Conservation (phyloP, 2,329 filamentous ascomycete genomes). For the Fusarium cicatricum region DNA sequence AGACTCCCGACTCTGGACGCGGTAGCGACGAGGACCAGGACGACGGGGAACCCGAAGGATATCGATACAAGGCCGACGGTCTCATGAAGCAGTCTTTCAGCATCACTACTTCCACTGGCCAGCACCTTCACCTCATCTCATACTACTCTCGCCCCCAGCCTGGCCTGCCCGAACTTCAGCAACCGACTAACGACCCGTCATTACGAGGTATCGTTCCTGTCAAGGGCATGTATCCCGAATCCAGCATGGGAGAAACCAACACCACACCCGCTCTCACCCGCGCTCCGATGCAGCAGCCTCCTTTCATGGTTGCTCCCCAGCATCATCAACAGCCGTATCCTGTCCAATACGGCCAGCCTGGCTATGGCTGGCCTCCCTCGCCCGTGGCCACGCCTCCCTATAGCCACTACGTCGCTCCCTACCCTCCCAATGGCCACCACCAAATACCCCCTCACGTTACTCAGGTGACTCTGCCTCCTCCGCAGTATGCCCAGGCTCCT, state of each 20-base stretch:
- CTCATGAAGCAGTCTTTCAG: slow-evolving; percentile 99
- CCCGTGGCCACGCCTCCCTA: slow-evolving; percentile 64
- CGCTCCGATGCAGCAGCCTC: slow-evolving; percentile 67
- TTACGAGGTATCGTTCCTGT: slow-evolving; percentile 84
- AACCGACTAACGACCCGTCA: slow-evolving; percentile 81
- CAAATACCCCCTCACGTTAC: slow-evolving; percentile 41
- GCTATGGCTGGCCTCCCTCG: slow-evolving; percentile 64
- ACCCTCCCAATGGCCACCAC: slow-evolving; percentile 44
- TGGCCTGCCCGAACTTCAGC: slow-evolving; percentile 74
- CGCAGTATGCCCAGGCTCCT: slow-evolving; percentile 42
- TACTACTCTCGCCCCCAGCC: slow-evolving; percentile 89
- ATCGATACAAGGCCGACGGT: slow-evolving; percentile 94
- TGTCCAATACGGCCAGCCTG: slow-evolving; percentile 53
- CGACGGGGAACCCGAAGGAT: slow-evolving; percentile 86
- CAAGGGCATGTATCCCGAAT: slow-evolving; percentile 98
- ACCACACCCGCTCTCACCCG: slow-evolving; percentile 83
- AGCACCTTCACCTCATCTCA: slow-evolving; percentile 96
- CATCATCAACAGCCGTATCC: slow-evolving; percentile 46
- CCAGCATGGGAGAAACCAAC: slow-evolving; percentile 85
- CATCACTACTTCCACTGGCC: slow-evolving; percentile 87
- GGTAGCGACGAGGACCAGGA: slow-evolving; percentile 87
- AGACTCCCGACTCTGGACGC: slow-evolving; percentile 83
- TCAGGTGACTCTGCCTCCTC: slow-evolving; percentile 41
- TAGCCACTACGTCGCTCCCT: slow-evolving; percentile 54
- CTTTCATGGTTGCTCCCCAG: slow-evolving; percentile 50